phyloP scores from a whole-genome alignment of 441 rosid species.

The Jatropha podagrica region DNA sequence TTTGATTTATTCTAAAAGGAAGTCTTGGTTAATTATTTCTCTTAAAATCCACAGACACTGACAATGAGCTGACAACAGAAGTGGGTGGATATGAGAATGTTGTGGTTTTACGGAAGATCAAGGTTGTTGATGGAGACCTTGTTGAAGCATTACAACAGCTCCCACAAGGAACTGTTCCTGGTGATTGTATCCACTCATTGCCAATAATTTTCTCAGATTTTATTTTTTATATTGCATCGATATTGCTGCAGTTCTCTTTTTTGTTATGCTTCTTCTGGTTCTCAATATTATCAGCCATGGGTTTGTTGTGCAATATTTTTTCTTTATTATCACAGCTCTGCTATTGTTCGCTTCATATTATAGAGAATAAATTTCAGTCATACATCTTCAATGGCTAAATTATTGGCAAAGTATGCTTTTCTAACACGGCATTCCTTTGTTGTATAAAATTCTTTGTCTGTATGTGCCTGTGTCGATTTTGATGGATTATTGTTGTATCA shows the following conservation, averaged over 20 bases:
- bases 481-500: neutral
- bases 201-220: conserved; percentile 13
- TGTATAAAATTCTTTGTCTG: neutral
- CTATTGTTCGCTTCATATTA: neutral
- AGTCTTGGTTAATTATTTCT: conserved; percentile 4
- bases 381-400: neutral
- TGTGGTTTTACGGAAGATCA: conserved; percentile 51
- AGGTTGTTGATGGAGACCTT: conserved; percentile 70
- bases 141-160: conserved; percentile 48
- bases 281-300: neutral
- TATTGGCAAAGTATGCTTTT: neutral
- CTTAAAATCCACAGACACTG: conserved; percentile 49
- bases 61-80: conserved; percentile 70
- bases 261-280: neutral
- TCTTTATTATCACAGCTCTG: neutral
- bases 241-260: conserved; percentile 1
- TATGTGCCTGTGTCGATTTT: neutral
- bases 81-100: conserved; percentile 90
- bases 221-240: neutral
- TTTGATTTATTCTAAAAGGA: neutral
- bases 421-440: neutral
- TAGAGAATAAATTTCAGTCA: neutral
- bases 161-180: conserved; percentile 72
- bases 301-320: neutral
- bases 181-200: conserved; percentile 78